Percentiles rank a stretch among this genome's conserved stretches.
Evolutionary conservation across 495 filamentous ascomycete genomes (phyloP).

Genomic region (Xylaria acuta): DNA sequence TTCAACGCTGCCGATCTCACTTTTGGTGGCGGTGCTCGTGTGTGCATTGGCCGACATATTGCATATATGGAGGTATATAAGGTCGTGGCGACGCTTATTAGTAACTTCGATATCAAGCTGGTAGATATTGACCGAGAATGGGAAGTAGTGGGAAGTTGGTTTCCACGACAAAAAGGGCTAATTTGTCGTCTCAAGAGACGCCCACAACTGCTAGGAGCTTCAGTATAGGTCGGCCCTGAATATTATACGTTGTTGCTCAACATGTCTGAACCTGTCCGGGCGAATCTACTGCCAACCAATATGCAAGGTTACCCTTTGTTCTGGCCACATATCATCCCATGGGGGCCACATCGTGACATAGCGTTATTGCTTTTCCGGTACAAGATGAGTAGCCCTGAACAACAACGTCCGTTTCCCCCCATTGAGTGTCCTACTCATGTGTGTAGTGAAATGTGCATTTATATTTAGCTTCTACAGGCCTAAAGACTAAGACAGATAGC

Average conservation of each 20-base stretch:
- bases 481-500: too few relatives aligned
- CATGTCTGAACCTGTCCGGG: not conserved
- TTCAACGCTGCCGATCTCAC: constrained; percentile 44
- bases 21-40: constrained; percentile 49
- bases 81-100: constrained; percentile 46
- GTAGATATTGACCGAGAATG: constrained; percentile 44
- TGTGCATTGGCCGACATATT: constrained; percentile 52
- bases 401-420: too few relatives aligned
- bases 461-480: too few relatives aligned
- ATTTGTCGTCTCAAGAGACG: not conserved
- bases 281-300: not conserved
- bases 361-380: not conserved
- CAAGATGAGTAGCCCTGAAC: not conserved
- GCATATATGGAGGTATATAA: constrained; percentile 52
- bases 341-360: not conserved
- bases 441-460: too few relatives aligned
- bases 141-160: constrained; percentile 46
- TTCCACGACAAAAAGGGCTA: constrained; percentile 44
- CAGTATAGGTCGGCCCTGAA: not conserved
- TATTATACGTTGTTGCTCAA: not conserved
- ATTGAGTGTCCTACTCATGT: too few relatives aligned
- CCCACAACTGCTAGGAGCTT: not conserved
- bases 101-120: constrained; percentile 43
- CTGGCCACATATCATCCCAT: not conserved
- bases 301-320: not conserved